Base-by-base conservation (phyloP, 306 rosid species). In the Cucumis cinereus region DNA sequence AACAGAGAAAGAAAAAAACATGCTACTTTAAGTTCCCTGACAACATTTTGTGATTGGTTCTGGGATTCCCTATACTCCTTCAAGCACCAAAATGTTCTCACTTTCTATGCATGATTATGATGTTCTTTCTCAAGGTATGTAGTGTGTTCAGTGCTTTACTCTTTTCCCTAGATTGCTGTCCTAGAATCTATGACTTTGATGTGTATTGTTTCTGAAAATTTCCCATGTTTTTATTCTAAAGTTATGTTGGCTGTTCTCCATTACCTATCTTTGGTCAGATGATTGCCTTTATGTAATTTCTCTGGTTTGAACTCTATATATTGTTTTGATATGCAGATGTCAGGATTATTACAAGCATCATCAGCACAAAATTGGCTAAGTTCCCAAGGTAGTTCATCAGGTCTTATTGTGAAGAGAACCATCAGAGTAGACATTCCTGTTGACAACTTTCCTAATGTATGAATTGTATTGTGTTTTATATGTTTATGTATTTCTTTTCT, bases 351-450 rank as follows among this genome's bases (percentile, higher is more conserved):
- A 76, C 97, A 87, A 84, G 61, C 95, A 23, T 79, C 96, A 7
- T 53, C 97, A 33, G 82, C 99, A 40, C 89, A 82, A 76, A 94
- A 80, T 77, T 94, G 99, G 99, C 82, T 84, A 81, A 86, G 88
- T 81, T 79, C 97, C 70, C 96, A 87, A 79, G 78, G 92, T 67
- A 85, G 92, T 84, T 88, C 99, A 62, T 92, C 96, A 28, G 97
- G 98, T 82, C 84, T 90, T 59, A 86, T 95, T 71, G 96, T 87
- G 75, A 92, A 95, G 82, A 87, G 88, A 86, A 92, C 99, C 55
- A 77, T 95, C 76, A 89, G 99, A 85, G 99, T 95, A 77, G 99
- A 95, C 78, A 86, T 95, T 78, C 99, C 99, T 5, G 93, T 92
- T 60, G 99, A 86, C 17, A 78, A 80, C 55, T 92, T 77, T 79